These are phyloP conservation scores for Lactifluus volemus DNA, from an alignment of 768 basidiomycete species.

Conservation along the genomic window DNA sequence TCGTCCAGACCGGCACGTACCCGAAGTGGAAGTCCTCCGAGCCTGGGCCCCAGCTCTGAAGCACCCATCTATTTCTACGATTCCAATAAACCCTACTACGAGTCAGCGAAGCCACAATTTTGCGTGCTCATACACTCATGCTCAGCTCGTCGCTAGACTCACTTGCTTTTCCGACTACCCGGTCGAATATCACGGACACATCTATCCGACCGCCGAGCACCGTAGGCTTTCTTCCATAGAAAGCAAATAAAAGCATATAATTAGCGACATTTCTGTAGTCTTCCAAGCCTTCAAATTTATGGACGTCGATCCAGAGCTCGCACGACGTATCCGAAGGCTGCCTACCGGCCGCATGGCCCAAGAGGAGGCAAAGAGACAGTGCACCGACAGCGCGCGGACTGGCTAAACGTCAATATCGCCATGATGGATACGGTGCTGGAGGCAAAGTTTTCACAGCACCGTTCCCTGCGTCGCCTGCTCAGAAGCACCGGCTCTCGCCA, in stretches of 20 bases:
- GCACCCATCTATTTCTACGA: conserved; percentile 11
- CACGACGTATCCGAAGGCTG: conserved; percentile 8
- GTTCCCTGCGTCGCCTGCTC: conserved; percentile 28
- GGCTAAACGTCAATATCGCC: conserved; percentile 12
- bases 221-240: conserved; percentile 6
- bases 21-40: neutral
- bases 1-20: neutral
- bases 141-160: conserved; percentile 3
- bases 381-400: conserved; percentile 9
- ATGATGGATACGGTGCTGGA: conserved; percentile 33
- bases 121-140: neutral
- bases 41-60: neutral
- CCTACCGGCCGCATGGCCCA: conserved; percentile 17
- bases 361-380: conserved; percentile 8
- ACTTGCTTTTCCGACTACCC: conserved; percentile 16
- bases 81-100: conserved; percentile 10
- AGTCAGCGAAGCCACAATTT: neutral
- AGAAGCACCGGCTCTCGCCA: conserved; percentile 32
- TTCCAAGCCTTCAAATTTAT: conserved; percentile 19
- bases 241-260: neutral
- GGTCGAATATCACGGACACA: neutral
- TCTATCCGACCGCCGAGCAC: conserved; percentile 18
- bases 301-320: neutral
- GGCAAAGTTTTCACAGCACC: conserved; percentile 35
- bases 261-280: neutral